Evolutionary conservation across 345 rosid genomes (phyloP), one percentile per base, ranked within the genome.

Genomic region (Chamaenerion angustifolium): DNA sequence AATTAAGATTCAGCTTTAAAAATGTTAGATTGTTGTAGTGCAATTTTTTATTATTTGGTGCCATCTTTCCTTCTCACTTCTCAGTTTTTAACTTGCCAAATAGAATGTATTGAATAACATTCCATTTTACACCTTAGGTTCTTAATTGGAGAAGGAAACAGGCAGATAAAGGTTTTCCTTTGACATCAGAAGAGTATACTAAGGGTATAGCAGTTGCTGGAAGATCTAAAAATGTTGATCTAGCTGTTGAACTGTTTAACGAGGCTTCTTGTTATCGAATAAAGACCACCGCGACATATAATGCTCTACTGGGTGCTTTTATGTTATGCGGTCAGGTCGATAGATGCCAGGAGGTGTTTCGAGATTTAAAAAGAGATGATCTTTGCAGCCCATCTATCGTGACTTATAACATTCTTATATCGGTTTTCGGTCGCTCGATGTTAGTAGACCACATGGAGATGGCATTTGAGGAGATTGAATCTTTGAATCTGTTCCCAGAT

Each of bases 261-360:
- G 95, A 90, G 75, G 88, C 98, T 4, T 55, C 71, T 43, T 59
- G 45, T 45, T 86, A 74, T 60, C 49, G 61, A 17, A 44, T 63
- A n/a, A 77, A 63, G 72, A 65, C 64, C 3, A 64, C 71, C 1
- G 14, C 71, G 1, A 71, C 64, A 11, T 86, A 81, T 69, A 90
- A 90, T 63, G 87, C 98, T n/a, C 62, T 90, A 63, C 76, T 90
- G 94, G 43, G 76, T 70, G 81, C 72, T 48, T 90, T 76, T 71
- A 76, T 83, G 95, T 63, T 37, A 55, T 81, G 81, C 48, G 79
- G 92, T 8, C 66, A 71, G 15, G 41, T 60, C 0, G 75, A 70
- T 21, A 74, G 68, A 62, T 86, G 95, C 50, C 78, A 57, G 57
- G 58, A 69, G 3, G 19, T 80, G 60, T 86, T 77, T 56, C 57